Base-by-base conservation (phyloP, 345 rosid genomes). In the Arabis alpina region DNA sequence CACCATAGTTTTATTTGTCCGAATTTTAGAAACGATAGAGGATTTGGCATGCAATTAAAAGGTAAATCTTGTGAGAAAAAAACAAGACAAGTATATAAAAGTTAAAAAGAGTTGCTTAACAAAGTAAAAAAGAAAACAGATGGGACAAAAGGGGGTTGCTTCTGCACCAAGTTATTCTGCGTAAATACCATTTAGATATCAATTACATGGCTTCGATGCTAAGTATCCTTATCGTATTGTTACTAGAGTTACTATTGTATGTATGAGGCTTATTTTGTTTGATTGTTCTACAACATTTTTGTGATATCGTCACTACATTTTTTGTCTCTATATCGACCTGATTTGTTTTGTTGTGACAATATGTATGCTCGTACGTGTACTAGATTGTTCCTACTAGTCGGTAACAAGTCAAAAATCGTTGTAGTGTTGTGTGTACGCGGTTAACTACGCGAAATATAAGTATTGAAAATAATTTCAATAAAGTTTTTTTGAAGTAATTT, bases 131-230 rank as follows among this genome's bases (percentile, higher is more conserved):
- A 65, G 61, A 73, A 10, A 65, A 42, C 32, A 74, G 14, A 66
- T 43, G 62, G 13, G 49, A 58, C 66, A 66, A 66, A 66, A 59
- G 27, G 42, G 34, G 34, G 48, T 74, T 74, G 68, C 77, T 67
- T 74, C 28, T 51, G 54, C 50, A 74, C 44, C 68, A 66, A 52
- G 77, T 74, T 66, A 66, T 74, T 74, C 77, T 51, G 23, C 40
- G 24, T 57, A 66, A 1, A 43, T 42, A 66, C 6, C 43, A 74
- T 43, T 40, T 66, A 23, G 30, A 40, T 37, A 52, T 36, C 49
- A 50, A 15, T 43, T 43, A 34, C 50, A 59, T 66, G 43, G 61
- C 77, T 74, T 74, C 62, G 23, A 52, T 66, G 63, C 23, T 74
- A 74, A 74, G 73, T 60, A 59, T 66, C 12, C 53, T 51, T 40